Evolutionary conservation across 345 rosid species (phyloP), one percentile per base, ranked within the genome.

Genomic region (Salix suchowensis): DNA sequence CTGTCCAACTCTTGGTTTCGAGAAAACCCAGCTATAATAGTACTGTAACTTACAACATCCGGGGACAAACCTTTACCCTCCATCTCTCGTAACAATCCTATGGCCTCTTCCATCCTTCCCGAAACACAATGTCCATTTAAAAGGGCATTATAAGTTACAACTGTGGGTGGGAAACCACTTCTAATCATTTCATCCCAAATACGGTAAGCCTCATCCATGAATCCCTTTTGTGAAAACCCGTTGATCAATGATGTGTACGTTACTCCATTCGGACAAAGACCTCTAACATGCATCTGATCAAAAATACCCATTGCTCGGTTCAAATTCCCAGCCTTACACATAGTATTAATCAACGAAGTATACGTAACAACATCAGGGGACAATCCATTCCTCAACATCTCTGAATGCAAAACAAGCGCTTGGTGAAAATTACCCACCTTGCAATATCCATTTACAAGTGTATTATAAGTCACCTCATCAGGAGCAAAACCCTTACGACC

Each of bases 251-350:
- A 92, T 1, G 97, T 94, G 78, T 88, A 94, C 0, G 98, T 94
- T 76, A 86, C 89, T 80, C 87, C 89, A 75, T 94, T 94, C 0
- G 97, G 98, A 40, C 9, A 37, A 77, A 94, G 94, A 50, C 92
- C 93, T 87, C 98, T 86, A 71, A 79, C 87, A 76, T 76, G 89
- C 97, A 94, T 94, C 86, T 91, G 96, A 83, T 92, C 88, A 66
- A 94, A 83, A 77, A 92, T 89, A 82, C 89, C 96, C 66, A 83
- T 78, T 21, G 98, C 98, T 68, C 97, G 80, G 73, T 87, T 88
- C 90, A 94, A 81, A 76, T 94, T 94, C 71, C 94, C 90, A 9
- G 90, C 87, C 82, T 89, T 88, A 81, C 97, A 94, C 97, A 92
- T 92, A 62, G 90, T 78, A 80, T 86, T 90, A 54, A 94, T 92